Conservation (phyloP, 495 filamentous ascomycete genomes). For the Schizothecium vesticola region DNA sequence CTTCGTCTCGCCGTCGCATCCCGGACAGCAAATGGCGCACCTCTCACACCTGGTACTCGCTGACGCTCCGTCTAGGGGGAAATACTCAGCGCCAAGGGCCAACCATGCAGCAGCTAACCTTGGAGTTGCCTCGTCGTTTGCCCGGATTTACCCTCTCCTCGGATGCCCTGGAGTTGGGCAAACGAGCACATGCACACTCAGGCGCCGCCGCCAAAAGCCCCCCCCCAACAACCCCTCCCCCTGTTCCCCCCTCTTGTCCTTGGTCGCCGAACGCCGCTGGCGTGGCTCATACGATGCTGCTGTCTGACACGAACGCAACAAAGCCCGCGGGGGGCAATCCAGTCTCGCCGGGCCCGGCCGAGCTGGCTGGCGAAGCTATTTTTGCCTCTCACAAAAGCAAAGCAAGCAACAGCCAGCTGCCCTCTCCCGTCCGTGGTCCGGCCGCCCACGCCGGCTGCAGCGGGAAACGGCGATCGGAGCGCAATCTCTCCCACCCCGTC, state of each 20-base stretch:
- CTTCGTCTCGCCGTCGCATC: constrained; percentile 13
- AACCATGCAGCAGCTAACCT: background rate
- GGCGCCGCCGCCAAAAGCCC: background rate
- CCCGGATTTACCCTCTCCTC: background rate
- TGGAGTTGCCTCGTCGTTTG: background rate
- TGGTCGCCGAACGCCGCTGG: background rate
- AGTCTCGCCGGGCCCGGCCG: too few relatives aligned
- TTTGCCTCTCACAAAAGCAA: background rate
- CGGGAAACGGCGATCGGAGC: constrained; percentile 1
- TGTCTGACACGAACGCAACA: background rate
- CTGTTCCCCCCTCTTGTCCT: background rate
- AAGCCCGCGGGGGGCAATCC: background rate
- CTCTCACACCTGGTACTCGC: background rate
- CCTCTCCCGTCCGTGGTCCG: background rate
- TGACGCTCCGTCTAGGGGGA: background rate
- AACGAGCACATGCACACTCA: background rate
- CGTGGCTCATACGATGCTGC: background rate
- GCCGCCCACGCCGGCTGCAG: background rate
- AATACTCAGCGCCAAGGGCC: constrained; percentile 7
- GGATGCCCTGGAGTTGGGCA: background rate
- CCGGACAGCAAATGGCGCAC: constrained; percentile 21
- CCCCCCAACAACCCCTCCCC: background rate
- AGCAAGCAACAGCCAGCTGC: background rate
- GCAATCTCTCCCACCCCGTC: background rate
- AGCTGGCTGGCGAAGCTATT: background rate